Base-by-base conservation (phyloP, 2,329 filamentous ascomycete genomes). In the Penicillium verrucosum region DNA sequence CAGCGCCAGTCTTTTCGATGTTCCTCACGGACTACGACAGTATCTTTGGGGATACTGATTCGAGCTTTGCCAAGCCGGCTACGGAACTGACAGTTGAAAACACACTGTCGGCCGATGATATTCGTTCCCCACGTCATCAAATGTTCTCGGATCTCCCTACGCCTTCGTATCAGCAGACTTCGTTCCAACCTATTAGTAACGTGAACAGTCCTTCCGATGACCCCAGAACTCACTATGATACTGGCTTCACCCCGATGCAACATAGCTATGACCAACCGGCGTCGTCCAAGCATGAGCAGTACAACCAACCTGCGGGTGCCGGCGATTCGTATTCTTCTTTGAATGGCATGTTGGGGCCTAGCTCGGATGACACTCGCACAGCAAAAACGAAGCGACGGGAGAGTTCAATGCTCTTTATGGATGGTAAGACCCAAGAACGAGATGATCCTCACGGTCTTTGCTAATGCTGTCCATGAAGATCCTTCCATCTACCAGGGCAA, bases 1-100 rank as follows among this genome's bases (percentile, higher is more conserved):
- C 94, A 0, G 92, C 92, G 0, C 92, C 93, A 0, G 88, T 99
- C 11, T 97, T 99, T 72, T 92, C 92, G 4, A 83, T 95, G 73
- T 94, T 99, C 73, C 81, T 99, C 56, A 92, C 94, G 62, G 92
- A 97, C 68, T 97, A 91, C 70, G 83, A 89, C 60, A 84, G 82
- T 41, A 93, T 99, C 46, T 99, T 97, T 70, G 88, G 89, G 21
- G 81, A 87, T 44, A 82, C 66, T 21, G 85, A 56, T 25, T 37
- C 29, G 3, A 46, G 88, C 63, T 81, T 48, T 10, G 51, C 40
- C 23, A 34, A 54, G 58, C 62, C 73, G 55, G 50, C 69, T 64
- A 59, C 77, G 21, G 81, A 82, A 60, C 69, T 80, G 34, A 73
- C 70, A 2, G 73, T 78, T 12, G 64, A 70, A 27, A 57, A 70